Percentiles rank a stretch among this genome's conserved stretches.
Conservation (phyloP, 1,284 basidiomycete species). For the Marasmius fiardii region DNA sequence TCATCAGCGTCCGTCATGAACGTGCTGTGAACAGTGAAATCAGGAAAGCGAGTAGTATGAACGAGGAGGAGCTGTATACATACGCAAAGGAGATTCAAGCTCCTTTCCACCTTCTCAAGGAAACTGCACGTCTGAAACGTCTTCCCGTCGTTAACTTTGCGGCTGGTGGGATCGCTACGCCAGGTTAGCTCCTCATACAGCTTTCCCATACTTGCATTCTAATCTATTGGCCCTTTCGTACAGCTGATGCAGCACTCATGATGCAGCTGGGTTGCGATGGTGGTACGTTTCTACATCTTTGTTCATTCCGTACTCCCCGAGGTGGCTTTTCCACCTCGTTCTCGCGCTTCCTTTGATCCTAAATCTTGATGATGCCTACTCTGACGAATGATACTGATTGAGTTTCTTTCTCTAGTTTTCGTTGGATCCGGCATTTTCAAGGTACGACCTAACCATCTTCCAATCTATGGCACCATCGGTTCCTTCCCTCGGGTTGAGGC, state of each 20-base stretch:
- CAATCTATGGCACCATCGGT: neutral
- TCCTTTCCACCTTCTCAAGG: constrained; percentile 97
- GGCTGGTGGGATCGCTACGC: constrained; percentile 97
- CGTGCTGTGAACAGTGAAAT: constrained; percentile 80
- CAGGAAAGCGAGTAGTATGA: constrained; percentile 82
- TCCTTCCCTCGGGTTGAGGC: too few relatives aligned
- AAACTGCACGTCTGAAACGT: constrained; percentile 90
- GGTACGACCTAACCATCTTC: constrained; percentile 41
- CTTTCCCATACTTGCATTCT: neutral
- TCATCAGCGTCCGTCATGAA: constrained; percentile 62
- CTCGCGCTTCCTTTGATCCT: too few relatives aligned
- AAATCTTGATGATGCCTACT: constrained; percentile 12
- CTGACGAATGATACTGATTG: constrained; percentile 14
- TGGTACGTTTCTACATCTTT: constrained; percentile 50
- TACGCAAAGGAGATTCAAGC: constrained; percentile 94
- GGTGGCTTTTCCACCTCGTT: too few relatives aligned
- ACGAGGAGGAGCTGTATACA: constrained; percentile 93
- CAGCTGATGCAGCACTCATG: constrained; percentile 97
- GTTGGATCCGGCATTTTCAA: constrained; percentile 96
- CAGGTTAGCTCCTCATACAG: constrained; percentile 48
- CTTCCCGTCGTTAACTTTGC: constrained; percentile 95
- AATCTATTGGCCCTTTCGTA: constrained; percentile 5
- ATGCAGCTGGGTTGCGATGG: constrained; percentile 99
- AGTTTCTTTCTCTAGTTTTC: constrained; percentile 53
- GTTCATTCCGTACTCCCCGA: constrained; percentile 4